phyloP scores from a whole-genome alignment of 108 stramenopile species.

The Skeletonema menzelii region DNA sequence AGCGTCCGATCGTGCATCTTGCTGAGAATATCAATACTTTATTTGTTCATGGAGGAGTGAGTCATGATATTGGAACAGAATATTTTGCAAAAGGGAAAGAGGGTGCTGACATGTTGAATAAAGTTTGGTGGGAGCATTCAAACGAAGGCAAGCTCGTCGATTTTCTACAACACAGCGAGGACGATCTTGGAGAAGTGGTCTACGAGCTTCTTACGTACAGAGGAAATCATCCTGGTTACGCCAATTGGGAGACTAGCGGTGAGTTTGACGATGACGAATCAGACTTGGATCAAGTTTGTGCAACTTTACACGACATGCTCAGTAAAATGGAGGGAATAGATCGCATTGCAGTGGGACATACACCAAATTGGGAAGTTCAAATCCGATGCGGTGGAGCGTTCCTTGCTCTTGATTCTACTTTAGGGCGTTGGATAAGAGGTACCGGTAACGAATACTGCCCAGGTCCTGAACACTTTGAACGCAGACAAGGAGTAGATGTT shows the following conservation, averaged over 20 bases:
- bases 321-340: slow-evolving; percentile 35
- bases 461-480: slow-evolving; percentile 39
- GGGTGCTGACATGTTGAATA: slow-evolving; percentile 28
- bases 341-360: slow-evolving; percentile 63
- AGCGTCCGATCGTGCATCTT: slow-evolving; percentile 36
- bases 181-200: slow-evolving; percentile 34
- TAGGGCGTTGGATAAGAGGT: slow-evolving; percentile 61
- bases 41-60: slow-evolving; percentile 64
- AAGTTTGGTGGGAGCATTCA: slow-evolving; percentile 42
- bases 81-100: slow-evolving; percentile 37
- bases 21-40: slow-evolving; percentile 40
- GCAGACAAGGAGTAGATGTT: slow-evolving; percentile 12
- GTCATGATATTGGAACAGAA: slow-evolving; percentile 15
- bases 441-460: slow-evolving; percentile 68
- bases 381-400: slow-evolving; percentile 47
- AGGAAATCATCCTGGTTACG: slow-evolving; percentile 62
- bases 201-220: slow-evolving; percentile 60
- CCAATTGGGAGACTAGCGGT: slow-evolving; percentile 38
- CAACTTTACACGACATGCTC: slow-evolving; percentile 28
- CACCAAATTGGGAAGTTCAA: slow-evolving; percentile 48
- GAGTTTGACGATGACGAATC: slow-evolving; percentile 22
- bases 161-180: slow-evolving; percentile 37
- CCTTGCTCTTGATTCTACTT: slow-evolving; percentile 61
- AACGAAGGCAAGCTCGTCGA: slow-evolving; percentile 36
- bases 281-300: slow-evolving; percentile 26